Base-by-base conservation (phyloP, 768 basidiomycete genomes). In the Russula sp. region DNA sequence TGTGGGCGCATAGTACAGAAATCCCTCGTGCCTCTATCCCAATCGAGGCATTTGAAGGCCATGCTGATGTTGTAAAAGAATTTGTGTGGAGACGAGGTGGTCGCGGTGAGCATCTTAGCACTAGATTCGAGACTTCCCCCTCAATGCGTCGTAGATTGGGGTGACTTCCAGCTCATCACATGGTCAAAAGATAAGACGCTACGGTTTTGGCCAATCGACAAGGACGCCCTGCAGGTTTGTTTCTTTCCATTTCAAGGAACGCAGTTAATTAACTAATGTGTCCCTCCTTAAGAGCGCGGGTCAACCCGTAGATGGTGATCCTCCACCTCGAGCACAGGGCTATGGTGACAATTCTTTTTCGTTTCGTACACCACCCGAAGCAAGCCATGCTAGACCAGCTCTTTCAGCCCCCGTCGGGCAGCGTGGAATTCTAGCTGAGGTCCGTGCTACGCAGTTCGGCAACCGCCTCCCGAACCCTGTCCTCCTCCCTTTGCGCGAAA, bases 1-100 rank as follows among this genome's bases (percentile, higher is more conserved):
- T 98, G 87, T 98, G 87, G 79, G 79, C 80, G 2, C 73, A 79
- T 28, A 75, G 77, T 22, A 67, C 42, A 34, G 67, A 64, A 54
- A 42, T 22, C 0, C 52, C 66, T 2, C 34, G 76, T 20, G 74
- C 76, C 0, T 77, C 80, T 48, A 72, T 69, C 11, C 85, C 88
- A 1, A 84, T 92, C 6, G 86, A 90, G 68, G 77, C 79, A 8
- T 96, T 95, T 68, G 89, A 91, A 69, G 94, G 94, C 0, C 94
- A 96, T 75, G 83, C 85, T 0, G 94, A 96, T 67, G 92, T 94
- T 2, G 96, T 98, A 22, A 97, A 96, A 71, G 96, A 99, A 76
- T 99, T 96, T 73, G 94, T 99, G 1, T 99, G 97, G 97, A 79
- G 97, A 64, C 84, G 81, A 71, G 83, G 87, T 2, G 81, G 80